Conservation (phyloP, 148 eudicot species). For the Spergularia marina region DNA sequence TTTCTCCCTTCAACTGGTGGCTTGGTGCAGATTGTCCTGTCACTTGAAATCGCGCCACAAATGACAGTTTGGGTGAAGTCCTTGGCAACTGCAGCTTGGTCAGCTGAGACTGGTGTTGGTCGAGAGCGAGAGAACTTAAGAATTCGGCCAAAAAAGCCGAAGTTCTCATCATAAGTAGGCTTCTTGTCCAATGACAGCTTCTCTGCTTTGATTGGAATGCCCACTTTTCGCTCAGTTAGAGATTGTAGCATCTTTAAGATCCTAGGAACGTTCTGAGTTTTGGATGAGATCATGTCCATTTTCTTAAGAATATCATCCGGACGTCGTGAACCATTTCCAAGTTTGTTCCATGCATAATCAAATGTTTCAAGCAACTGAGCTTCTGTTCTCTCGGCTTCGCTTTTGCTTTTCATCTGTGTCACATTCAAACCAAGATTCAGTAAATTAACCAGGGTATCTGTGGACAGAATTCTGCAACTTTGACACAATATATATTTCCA, state of each 20-base stretch:
- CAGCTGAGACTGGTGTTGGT: slow-evolving; percentile 43
- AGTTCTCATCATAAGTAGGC: slow-evolving; percentile 18
- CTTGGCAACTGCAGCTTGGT: slow-evolving; percentile 20
- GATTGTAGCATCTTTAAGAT: slow-evolving; percentile 42
- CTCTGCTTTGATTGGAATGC: slow-evolving; percentile 53
- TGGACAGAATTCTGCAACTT: too few relatives aligned
- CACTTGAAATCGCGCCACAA: slow-evolving; percentile 57
- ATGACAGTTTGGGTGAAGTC: slow-evolving; percentile 18
- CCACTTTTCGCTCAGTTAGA: slow-evolving; percentile 47
- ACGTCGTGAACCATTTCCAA: slow-evolving; percentile 68
- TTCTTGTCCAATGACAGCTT: slow-evolving; percentile 29
- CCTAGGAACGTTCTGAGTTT: slow-evolving; percentile 24
- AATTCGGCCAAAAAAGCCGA: slow-evolving; percentile 38
- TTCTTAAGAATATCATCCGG: slow-evolving; percentile 47
- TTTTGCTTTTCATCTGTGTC: slow-evolving; percentile 63
- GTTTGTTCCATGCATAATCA: slow-evolving; percentile 95
- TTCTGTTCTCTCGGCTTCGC: slow-evolving; percentile 75
- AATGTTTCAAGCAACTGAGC: slow-evolving; percentile 57
- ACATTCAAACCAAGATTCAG: slow-evolving; percentile 1
- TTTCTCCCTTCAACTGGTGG: slow-evolving; percentile 57
- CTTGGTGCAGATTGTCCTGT: slow-evolving; percentile 46
- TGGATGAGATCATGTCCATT: slow-evolving; percentile 35
- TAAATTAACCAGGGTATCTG: not conserved
- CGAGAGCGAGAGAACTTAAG: slow-evolving; percentile 56
- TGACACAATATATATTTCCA: too few relatives aligned